phyloP scores from a whole-genome alignment of 73 alveolate genomes.

The Blepharisma stoltei region DNA sequence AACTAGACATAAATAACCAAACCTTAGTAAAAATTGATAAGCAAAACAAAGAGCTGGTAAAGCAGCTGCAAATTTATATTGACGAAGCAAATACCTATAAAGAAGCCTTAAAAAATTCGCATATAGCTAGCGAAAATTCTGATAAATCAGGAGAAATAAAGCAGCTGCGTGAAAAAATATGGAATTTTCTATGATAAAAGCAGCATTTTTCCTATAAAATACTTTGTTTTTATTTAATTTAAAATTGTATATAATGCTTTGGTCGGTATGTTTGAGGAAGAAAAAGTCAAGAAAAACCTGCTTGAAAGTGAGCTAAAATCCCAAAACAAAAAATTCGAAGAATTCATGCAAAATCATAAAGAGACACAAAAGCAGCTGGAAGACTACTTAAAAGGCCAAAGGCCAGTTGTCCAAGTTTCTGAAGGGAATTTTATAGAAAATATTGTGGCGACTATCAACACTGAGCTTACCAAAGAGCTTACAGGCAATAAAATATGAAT shows the following conservation, averaged over 20 bases:
- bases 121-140: background rate
- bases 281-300: background rate
- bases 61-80: slow-evolving; percentile 9
- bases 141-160: background rate
- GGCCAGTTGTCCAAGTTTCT: background rate
- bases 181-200: too few species aligned
- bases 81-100: background rate
- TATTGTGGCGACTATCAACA: background rate
- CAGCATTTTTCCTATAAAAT: too few species aligned
- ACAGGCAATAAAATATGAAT: background rate
- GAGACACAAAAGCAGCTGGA: background rate
- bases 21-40: background rate
- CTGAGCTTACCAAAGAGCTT: slow-evolving; percentile 19
- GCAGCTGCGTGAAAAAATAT: background rate
- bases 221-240: too few species aligned
- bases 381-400: too few species aligned
- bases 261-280: background rate
- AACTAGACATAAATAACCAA: background rate
- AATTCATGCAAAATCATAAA: background rate
- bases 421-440: slow-evolving; percentile 16
- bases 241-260: background rate
- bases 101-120: background rate
- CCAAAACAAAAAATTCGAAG: background rate
- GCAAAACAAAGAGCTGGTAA: slow-evolving; percentile 15
- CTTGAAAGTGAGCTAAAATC: background rate